Base-by-base conservation (phyloP, 257 asterid species). In the Solanum paucissectum region DNA sequence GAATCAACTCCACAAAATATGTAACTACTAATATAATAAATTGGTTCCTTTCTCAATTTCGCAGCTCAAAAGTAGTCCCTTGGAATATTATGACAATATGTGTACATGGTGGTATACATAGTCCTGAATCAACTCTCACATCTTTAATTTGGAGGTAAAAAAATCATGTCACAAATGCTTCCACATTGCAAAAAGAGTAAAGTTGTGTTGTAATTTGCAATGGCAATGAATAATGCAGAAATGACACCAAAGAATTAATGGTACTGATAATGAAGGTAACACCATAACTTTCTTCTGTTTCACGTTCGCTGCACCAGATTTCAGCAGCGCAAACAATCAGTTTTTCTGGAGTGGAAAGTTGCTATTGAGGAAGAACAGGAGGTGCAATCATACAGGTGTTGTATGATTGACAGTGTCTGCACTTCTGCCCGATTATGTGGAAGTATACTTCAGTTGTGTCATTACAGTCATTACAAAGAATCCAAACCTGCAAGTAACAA, bases 381-480 rank as follows among this genome's bases (percentile, higher is more conserved):
- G 98, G 98, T 5, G 93, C 94, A 71, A 94, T 95, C 29, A 92
- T 95, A 23, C 97, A 96, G 12, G 99, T 97, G 72, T 97, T 97
- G 87, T 96, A 97, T 14, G 99, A 97, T 79, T 89, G 91, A 83
- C 98, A 97, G 86, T 97, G 99, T 89, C 95, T 90, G 93, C 99
- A 96, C 87, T 96, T 97, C 90, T 95, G 98, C 62, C 99, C 99
- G 10, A 97, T 92, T 68, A 97, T 93, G 87, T 97, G 98, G 95
- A 95, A 97, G 90, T 89, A 94, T 6, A 96, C 98, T 88, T 97
- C 99, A 5, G 98, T 96, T 0, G 99, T 94, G 86, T 94, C 98
- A 27, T 95, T 94, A 93, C 99, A 97, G 90, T 97, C 99, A 16
- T 97, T 96, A 88, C 99, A 97, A 18, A 97, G 91, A 89, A 97